Base-by-base conservation (phyloP, 2,329 filamentous ascomycete genomes). In the Sporothrix brunneoviolacea region DNA sequence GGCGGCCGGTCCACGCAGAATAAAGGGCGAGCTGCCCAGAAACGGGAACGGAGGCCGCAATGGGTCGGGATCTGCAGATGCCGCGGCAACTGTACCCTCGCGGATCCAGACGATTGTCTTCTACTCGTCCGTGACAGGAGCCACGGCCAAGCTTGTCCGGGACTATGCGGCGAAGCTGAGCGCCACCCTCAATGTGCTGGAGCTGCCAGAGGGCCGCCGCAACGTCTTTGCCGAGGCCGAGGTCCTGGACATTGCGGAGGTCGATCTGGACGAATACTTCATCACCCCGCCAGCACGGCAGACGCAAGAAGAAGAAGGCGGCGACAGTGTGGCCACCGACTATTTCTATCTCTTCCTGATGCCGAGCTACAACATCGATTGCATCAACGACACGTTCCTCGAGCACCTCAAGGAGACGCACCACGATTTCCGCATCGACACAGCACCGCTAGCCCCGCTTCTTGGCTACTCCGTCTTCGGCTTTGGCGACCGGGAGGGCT, bases 401-500 rank as follows among this genome's bases (percentile, higher is more conserved):
- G 83, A 88, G 56, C 89, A 95, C 64, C 71, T 98, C 6, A 77
- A 86, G 63, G 91, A 98, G 65, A 97, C 91, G 0, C 91, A 97
- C 64, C 83, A 97, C 69, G 93, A 98, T 66, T 97, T 97, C 73
- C 82, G 91, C 52, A 94, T 98, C 58, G 91, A 97, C 60, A 95
- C 90, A 0, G 84, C 87, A 0, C 86, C 93, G 1, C 69, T 98
- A 41, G 83, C 84, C 0, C 70, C 75, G 1, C 68, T 97, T 15
- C 71, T 91, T 3, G 91, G 91, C 8, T 97, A 95, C 63, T 88
- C 88, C 0, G 90, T 97, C 0, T 97, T 97, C 70, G 93, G 93
- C 0, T 86, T 96, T 61, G 91, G 91, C 16, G 91, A 97, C 64
- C 82, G 79, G 55, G 88, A 95, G 64, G 89, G 87, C 52, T 98